Percentiles rank a stretch among this genome's conserved stretches.
phyloP scores from a whole-genome alignment of 164 flowering plant genomes.

The Aristolochia fimbriata region DNA sequence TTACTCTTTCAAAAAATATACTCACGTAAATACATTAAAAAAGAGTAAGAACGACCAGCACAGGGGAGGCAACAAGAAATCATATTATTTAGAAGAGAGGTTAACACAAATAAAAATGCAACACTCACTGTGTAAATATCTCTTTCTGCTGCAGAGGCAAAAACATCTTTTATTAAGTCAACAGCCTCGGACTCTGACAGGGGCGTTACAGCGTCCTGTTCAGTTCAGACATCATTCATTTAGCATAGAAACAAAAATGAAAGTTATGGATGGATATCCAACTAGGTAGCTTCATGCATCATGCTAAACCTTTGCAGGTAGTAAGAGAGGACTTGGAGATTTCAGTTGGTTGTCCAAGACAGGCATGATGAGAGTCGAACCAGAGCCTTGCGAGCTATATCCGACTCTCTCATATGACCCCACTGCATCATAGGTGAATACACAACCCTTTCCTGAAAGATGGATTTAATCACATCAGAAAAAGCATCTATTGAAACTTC shows the following conservation, averaged over 20 bases:
- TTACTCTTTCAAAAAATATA: background rate
- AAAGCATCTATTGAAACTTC: background rate
- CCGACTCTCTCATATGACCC: constrained; percentile 98
- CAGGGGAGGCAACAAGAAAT: background rate
- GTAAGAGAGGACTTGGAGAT: constrained; percentile 89
- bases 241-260: background rate
- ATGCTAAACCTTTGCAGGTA: constrained; percentile 64
- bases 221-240: background rate
- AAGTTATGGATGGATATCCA: background rate
- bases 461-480: background rate
- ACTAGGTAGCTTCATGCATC: background rate
- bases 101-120: background rate
- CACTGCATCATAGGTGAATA: constrained; percentile 97
- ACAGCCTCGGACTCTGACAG: constrained; percentile 74
- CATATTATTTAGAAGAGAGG: background rate
- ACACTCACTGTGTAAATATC: constrained; percentile 85
- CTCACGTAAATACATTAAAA: background rate
- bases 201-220: constrained; percentile 95
- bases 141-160: constrained; percentile 94
- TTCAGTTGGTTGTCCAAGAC: constrained; percentile 91
- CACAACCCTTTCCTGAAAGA: constrained; percentile 87
- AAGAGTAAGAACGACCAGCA: background rate
- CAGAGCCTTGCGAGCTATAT: constrained; percentile 93
- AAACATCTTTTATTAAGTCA: constrained; percentile 86
- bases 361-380: constrained; percentile 85